A percentile compares a stretch with the other conserved stretches of the same genome.
Conservation (phyloP, 768 basidiomycete genomes). For the Collybia mongolica region DNA sequence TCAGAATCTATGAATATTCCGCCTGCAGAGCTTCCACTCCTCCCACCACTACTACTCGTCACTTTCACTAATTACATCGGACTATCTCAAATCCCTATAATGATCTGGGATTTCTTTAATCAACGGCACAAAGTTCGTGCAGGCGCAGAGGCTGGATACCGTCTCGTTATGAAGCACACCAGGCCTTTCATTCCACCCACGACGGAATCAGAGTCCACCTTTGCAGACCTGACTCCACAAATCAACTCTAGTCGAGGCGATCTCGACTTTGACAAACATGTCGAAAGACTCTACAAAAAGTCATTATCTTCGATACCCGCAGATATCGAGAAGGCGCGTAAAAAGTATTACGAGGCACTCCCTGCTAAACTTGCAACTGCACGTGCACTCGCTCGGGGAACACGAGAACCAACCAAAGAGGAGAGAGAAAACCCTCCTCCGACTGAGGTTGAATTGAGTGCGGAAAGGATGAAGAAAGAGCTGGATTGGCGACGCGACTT, state of each 20-base stretch:
- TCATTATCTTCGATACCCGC: slow-evolving; percentile 51
- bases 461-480: slow-evolving; percentile 89
- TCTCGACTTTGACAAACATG: slow-evolving; percentile 69
- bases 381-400: slow-evolving; percentile 71
- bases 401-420: slow-evolving; percentile 83
- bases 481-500: slow-evolving; percentile 79
- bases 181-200: slow-evolving; percentile 55
- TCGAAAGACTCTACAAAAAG: slow-evolving; percentile 70
- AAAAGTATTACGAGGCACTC: slow-evolving; percentile 75
- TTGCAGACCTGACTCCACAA: slow-evolving; percentile 21
- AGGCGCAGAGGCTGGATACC: slow-evolving; percentile 82
- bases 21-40: slow-evolving; percentile 59
- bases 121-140: slow-evolving; percentile 75
- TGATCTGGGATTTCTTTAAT: slow-evolving; percentile 94
- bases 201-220: slow-evolving; percentile 14
- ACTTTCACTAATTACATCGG: slow-evolving; percentile 77
- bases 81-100: slow-evolving; percentile 78
- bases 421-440: slow-evolving; percentile 77
- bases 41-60: slow-evolving; percentile 79
- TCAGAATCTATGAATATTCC: slow-evolving; percentile 39
- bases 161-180: slow-evolving; percentile 59
- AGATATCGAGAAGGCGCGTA: slow-evolving; percentile 66
- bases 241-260: slow-evolving; percentile 42
- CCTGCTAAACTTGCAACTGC: slow-evolving; percentile 66
- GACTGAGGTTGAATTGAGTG: slow-evolving; percentile 85